phyloP scores from a whole-genome alignment of 768 basidiomycete species.

The Suillus hirtellus region DNA sequence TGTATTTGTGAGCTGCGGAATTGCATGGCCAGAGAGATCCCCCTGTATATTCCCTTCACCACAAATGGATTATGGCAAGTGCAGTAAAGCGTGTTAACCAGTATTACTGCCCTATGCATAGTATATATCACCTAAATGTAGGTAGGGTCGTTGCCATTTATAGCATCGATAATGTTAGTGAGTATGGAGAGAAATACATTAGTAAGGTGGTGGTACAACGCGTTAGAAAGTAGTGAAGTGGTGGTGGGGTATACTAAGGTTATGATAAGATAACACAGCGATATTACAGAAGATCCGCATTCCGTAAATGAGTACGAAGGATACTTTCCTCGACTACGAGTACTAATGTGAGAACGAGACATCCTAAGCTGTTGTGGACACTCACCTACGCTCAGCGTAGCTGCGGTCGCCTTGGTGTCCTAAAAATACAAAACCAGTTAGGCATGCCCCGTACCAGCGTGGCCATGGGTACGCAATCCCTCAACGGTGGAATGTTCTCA shows the following conservation, averaged over 20 bases:
- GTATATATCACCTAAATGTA: neutral
- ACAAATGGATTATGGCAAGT: neutral
- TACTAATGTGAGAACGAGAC: neutral
- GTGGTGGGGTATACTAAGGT: neutral
- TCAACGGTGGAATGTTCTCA: conserved; percentile 6
- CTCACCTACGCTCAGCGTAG: conserved; percentile 68
- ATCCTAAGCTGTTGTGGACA: conserved; percentile 9
- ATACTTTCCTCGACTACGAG: conserved; percentile 69
- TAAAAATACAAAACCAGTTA: conserved; percentile 32
- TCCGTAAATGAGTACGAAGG: conserved; percentile 65
- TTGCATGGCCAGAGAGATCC: neutral
- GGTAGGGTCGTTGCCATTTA: neutral
- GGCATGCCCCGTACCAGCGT: neutral
- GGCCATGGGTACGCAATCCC: neutral
- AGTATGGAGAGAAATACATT: neutral
- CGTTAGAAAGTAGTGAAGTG: neutral
- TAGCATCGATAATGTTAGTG: neutral
- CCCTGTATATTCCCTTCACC: neutral
- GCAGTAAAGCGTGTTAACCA: neutral
- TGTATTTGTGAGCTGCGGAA: no score
- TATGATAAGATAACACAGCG: conserved; percentile 9
- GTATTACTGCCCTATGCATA: neutral
- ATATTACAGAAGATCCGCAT: conserved; percentile 66
- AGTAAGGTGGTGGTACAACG: neutral
- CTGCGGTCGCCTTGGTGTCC: conserved; percentile 76